Evolutionary conservation across 306 rosid genomes (phyloP).

Genomic region (Crataegus laevigata): DNA sequence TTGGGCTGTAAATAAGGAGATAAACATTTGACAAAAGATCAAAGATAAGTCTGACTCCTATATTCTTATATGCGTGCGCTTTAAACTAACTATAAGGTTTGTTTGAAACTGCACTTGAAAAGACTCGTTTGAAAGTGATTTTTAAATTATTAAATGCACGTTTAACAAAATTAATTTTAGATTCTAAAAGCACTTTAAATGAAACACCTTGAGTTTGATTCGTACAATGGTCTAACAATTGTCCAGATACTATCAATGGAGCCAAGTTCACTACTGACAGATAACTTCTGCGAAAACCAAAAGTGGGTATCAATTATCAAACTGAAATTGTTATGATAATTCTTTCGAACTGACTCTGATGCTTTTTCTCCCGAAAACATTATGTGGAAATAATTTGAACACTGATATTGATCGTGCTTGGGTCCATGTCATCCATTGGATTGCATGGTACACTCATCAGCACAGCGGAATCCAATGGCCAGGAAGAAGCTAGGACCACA

Average conservation of each 20-base stretch:
- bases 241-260: neutral
- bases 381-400: neutral
- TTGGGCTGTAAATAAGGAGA: too few relatives aligned
- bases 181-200: too few relatives aligned
- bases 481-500: neutral
- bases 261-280: neutral
- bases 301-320: neutral
- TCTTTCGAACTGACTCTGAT: neutral
- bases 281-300: neutral
- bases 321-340: neutral
- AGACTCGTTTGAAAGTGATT: accelerated
- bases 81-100: accelerated
- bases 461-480: neutral
- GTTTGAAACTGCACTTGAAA: too few relatives aligned
- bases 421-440: neutral
- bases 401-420: neutral
- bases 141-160: too few relatives aligned
- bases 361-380: too few relatives aligned
- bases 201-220: too few relatives aligned
- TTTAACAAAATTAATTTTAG: too few relatives aligned
- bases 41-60: too few relatives aligned
- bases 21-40: too few relatives aligned
- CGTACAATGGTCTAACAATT: neutral
- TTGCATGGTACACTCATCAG: neutral
- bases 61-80: too few relatives aligned